Evolutionary conservation across 2,329 filamentous ascomycete genomes (phyloP), one percentile per base, ranked within the genome.

Genomic region (Aspergillus clavatus): DNA sequence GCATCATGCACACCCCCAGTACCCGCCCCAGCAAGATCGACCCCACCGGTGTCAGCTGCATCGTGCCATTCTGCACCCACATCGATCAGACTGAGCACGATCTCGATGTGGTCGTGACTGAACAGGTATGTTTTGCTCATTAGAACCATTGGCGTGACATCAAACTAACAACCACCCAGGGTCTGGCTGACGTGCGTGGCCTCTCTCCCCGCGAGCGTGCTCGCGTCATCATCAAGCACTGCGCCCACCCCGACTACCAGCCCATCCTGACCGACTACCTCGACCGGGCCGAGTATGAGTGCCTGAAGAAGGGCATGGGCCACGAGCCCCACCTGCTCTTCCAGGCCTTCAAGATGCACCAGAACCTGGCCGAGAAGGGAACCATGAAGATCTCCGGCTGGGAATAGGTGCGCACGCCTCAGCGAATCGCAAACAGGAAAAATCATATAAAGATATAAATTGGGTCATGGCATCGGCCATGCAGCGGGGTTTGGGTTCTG

Each of bases 1-100:
- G 80, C 59, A 94, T 95, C 75, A 94, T 95, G 89, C 89, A 95
- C 76, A 94, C 89, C 1, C 89, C 89, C 1, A 87, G 82, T 16
- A 84, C 86, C 1, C 80, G 89, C 18, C 88, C 88, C 8, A 82
- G 79, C 60, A 94, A 93, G 78, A 84, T 79, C 11, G 89, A 95
- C 66, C 87, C 87, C 1, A 81, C 82, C 46, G 89, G 89, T 54
- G 81, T 95, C 45, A 84, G 77, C 54, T 93, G 87, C 72, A 94
- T 95, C 59, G 87, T 95, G n/a, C 89, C 89, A 48, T 91, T 94
- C 86, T 89, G 84, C 72, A 94, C 88, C 3, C 89, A 95, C 71
- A 77, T 94, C 55, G 89, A 95, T 70, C 89, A 94, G 77, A 95
- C 89, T 0, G 89, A 95, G 73, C 89, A 94, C 69, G 89, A 95